These are phyloP conservation scores for Hymenoscyphus linearis DNA, from an alignment of 2,329 filamentous ascomycete genomes.

Conservation along the genomic window DNA sequence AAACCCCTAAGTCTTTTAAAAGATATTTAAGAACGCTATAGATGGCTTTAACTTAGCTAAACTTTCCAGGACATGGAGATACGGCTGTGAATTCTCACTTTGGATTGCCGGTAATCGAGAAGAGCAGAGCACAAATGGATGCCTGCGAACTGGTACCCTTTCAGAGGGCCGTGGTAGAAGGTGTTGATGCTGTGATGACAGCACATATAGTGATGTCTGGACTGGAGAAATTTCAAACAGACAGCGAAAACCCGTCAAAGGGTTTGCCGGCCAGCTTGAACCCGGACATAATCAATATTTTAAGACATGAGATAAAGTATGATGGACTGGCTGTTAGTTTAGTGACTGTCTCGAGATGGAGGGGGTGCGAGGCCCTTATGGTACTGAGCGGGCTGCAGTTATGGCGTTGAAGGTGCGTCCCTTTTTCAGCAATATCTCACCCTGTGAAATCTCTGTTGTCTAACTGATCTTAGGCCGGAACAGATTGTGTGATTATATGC, in stretches of 20 bases:
- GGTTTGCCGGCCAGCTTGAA: constrained; percentile 38
- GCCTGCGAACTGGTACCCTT: constrained; percentile 40
- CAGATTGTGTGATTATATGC: constrained; percentile 42
- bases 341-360: constrained; percentile 43
- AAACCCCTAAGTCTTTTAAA: no score
- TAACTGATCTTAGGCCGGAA: constrained; percentile 32
- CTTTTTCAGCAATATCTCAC: background rate
- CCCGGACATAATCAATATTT: constrained; percentile 33
- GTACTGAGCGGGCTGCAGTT: constrained; percentile 37
- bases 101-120: constrained; percentile 37
- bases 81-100: constrained; percentile 41
- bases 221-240: constrained; percentile 18
- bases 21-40: no score
- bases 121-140: constrained; percentile 35
- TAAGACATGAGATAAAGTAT: constrained; percentile 39
- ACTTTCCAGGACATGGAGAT: constrained; percentile 42
- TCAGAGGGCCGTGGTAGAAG: constrained; percentile 37
- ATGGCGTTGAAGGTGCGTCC: constrained; percentile 33
- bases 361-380: constrained; percentile 37
- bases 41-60: no score
- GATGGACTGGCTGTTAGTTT: constrained; percentile 40
- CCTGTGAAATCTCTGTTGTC: background rate
- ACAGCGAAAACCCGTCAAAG: constrained; percentile 8
- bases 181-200: constrained; percentile 40
- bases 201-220: constrained; percentile 39